Evolutionary conservation across 257 asterid genomes (phyloP).

Genomic region (Primulina tabacum): DNA sequence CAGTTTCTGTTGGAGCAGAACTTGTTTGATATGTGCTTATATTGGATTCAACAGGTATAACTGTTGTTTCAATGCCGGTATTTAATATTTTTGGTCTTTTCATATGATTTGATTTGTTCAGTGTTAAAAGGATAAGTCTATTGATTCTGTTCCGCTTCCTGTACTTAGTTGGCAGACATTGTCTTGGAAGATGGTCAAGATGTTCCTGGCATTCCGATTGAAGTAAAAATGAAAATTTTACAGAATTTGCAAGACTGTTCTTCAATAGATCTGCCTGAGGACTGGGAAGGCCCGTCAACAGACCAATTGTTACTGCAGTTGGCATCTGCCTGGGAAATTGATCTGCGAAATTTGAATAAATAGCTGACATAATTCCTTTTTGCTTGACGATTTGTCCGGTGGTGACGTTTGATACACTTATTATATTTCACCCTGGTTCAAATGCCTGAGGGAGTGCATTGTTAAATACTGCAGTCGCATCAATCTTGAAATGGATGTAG

Average conservation of each 20-base stretch:
- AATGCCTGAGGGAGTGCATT: background rate
- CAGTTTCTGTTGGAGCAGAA: slow-evolving; percentile 73
- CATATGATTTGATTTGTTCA: background rate
- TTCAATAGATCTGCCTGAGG: slow-evolving; percentile 65
- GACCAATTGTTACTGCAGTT: slow-evolving; percentile 72
- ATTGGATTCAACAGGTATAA: slow-evolving; percentile 96
- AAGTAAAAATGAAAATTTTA: slow-evolving; percentile 63
- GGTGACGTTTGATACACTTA: background rate
- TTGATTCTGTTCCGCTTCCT: slow-evolving; percentile 19
- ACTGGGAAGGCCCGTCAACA: slow-evolving; percentile 89
- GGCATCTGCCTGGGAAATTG: slow-evolving; percentile 90
- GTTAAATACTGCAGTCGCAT: background rate
- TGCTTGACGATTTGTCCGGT: slow-evolving; percentile 20
- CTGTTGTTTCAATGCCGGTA: slow-evolving; percentile 9
- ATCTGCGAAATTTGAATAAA: slow-evolving; percentile 64
- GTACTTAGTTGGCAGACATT: slow-evolving; percentile 70
- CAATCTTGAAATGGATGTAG: slow-evolving; percentile 4
- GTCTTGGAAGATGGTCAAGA: slow-evolving; percentile 71
- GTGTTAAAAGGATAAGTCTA: background rate
- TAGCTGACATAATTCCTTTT: slow-evolving; percentile 27
- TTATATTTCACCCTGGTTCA: background rate
- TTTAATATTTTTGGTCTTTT: background rate
- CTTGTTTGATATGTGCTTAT: slow-evolving; percentile 69
- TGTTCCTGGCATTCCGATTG: slow-evolving; percentile 59
- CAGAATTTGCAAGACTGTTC: slow-evolving; percentile 70